These are phyloP conservation scores for Prunus mongolica DNA, from an alignment of 306 rosid species.

Conservation along the genomic window DNA sequence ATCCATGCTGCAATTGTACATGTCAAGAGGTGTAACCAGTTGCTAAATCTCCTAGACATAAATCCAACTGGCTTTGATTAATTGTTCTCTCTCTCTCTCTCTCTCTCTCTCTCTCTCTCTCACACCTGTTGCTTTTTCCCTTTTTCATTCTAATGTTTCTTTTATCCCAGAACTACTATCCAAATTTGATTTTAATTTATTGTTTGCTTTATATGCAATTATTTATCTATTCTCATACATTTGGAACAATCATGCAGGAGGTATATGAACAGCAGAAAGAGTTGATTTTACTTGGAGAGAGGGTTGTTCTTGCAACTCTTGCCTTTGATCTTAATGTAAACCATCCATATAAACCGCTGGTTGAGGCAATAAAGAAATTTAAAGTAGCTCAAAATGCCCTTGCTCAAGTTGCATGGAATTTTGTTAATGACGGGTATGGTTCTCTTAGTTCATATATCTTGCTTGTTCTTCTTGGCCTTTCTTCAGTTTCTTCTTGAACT, in stretches of 20 bases:
- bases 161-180: background rate
- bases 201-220: background rate
- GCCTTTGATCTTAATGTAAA: constrained; percentile 91
- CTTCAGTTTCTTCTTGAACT: constrained; percentile 52
- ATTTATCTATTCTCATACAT: background rate
- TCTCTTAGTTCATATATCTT: constrained; percentile 33
- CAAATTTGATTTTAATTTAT: background rate
- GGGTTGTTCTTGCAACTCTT: constrained; percentile 95
- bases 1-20: background rate
- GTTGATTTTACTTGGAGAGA: constrained; percentile 79
- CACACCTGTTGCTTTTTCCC: background rate
- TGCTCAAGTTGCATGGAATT: constrained; percentile 99
- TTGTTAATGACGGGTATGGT: constrained; percentile 95
- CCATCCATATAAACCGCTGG: constrained; percentile 98
- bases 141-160: background rate
- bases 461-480: constrained; percentile 41
- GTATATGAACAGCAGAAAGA: constrained; percentile 96
- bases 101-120: background rate
- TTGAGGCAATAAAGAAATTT: constrained; percentile 98
- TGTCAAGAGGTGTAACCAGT: background rate
- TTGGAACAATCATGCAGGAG: constrained; percentile 55
- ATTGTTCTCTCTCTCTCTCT: background rate
- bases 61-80: background rate
- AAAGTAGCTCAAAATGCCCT: constrained; percentile 99
- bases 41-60: background rate